Percentiles rank a stretch among this genome's conserved stretches.
Conservation (phyloP, 371 early-diverging fungal species). For the Lichtheimia ramosa region DNA sequence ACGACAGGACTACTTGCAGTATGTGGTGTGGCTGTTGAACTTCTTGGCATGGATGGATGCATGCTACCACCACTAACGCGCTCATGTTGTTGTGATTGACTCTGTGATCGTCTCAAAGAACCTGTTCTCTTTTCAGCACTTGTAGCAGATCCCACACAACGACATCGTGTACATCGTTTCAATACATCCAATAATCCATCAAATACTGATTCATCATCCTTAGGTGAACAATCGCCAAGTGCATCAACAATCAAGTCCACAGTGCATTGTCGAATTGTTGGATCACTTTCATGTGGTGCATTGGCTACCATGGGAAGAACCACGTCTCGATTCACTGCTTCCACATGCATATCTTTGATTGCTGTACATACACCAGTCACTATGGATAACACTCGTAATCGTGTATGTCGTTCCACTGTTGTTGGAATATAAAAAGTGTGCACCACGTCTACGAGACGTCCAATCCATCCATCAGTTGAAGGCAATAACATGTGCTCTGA, state of each 20-base stretch:
- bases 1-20: conserved; percentile 7
- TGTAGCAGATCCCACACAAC: conserved; percentile 21
- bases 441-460: conserved; percentile 52
- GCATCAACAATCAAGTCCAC: conserved; percentile 52
- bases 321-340: conserved; percentile 48
- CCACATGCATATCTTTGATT: conserved; percentile 60
- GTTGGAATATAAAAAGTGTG: conserved; percentile 56
- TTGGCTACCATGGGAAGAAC: conserved; percentile 61
- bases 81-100: conserved; percentile 13
- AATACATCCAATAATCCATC: conserved; percentile 42
- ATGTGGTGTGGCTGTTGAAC: conserved; percentile 13
- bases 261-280: conserved; percentile 43
- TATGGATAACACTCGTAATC: conserved; percentile 55
- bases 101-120: conserved; percentile 18
- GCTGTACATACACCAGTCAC: conserved; percentile 56
- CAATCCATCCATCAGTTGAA: conserved; percentile 64
- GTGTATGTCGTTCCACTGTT: conserved; percentile 32
- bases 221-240: conserved; percentile 28
- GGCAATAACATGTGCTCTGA: conserved; percentile 64
- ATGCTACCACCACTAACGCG: background rate
- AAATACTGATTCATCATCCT: conserved; percentile 33
- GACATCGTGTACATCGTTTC: conserved; percentile 42
- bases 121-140: background rate
- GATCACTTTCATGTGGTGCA: conserved; percentile 54
- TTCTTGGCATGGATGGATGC: conserved; percentile 8